Conservation (phyloP, 169 alveolate species). For the Toxoplasma gondii region DNA sequence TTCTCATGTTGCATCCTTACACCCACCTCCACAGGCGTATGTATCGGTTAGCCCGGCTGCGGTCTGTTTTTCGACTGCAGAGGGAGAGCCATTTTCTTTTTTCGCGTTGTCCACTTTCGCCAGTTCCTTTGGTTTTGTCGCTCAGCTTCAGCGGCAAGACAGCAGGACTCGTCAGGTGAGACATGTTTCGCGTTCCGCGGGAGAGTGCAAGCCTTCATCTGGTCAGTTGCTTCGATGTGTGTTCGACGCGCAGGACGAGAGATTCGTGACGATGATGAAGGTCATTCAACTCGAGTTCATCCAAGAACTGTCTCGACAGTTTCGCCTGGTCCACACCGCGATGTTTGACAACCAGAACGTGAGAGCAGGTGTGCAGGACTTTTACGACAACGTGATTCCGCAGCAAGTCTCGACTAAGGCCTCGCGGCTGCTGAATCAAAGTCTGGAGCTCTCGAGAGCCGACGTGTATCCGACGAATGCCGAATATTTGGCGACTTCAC, state of each 20-base stretch:
- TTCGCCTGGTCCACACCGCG: constrained; percentile 68
- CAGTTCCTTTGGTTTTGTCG: no score
- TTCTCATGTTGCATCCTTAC: no score
- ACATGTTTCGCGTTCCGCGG: no score
- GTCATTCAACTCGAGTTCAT: constrained; percentile 71
- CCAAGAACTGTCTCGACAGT: constrained; percentile 73
- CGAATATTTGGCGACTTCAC: constrained; percentile 57
- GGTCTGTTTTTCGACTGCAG: no score
- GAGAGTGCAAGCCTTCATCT: no score
- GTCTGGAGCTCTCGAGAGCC: constrained; percentile 64
- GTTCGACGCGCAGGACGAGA: constrained; percentile 49
- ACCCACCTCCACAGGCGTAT: no score
- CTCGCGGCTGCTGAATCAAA: constrained; percentile 66
- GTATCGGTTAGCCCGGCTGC: no score
- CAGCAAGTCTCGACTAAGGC: constrained; percentile 71
- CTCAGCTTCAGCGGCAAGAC: no score
- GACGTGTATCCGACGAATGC: constrained; percentile 70
- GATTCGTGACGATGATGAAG: constrained; percentile 69
- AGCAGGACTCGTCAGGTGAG: no score
- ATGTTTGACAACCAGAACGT: constrained; percentile 71
- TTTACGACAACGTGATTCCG: constrained; percentile 72
- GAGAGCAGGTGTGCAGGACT: constrained; percentile 69
- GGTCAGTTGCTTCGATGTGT: no score
- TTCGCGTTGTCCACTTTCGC: no score
- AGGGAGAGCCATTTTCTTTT: no score